Base-by-base conservation (phyloP, 2,329 filamentous ascomycete species). In the Diplodia mutila region DNA sequence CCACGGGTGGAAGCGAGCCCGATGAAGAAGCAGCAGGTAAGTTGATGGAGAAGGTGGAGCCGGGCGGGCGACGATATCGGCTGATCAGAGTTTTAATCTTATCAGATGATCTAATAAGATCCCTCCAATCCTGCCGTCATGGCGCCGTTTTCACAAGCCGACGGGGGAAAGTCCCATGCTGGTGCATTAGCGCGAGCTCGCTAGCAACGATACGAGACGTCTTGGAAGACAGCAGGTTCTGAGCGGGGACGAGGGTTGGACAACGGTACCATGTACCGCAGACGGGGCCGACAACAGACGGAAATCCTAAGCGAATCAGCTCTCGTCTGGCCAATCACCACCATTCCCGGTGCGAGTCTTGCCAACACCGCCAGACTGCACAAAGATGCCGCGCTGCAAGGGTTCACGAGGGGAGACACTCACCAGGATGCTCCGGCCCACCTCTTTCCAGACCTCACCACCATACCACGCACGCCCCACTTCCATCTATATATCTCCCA, bases 61-160 rank as follows among this genome's bases (percentile, higher is more conserved):
- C 27, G 46, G 59, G n/a, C 18, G 25, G 46, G 59, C 59, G 52
- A 66, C 63, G 63, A 66, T 66, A 57, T 66, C 63, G 63, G 63
- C 27, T 49, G 63, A 66, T 57, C 59, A 61, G 46, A 61, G 52
- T 39, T 46, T 65, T 21, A 23, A 53, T 55, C 51, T 54, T 66
- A 66, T 66, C 63, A 66, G 63, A 66, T 66, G 63, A 66, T 66
- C 63, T 57, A 34, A 66, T 66, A 29, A 57, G 37, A 48, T 55
- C 25, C 63, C 48, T 37, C 32, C 27, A 32, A 21, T 42, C n/a
- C 46, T 46, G 48, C 51, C 7, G 51, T 25, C 39, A 25, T 34
- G 29, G 6, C 46, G n/a, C 46, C 42, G 1, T 7, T 51, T 34
- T 51, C 46, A 51, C 59, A 29, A 6, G 27, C 59, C 25, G 18